phyloP scores from a whole-genome alignment of 106 monocot genomes.

The Vanilla planifolia region DNA sequence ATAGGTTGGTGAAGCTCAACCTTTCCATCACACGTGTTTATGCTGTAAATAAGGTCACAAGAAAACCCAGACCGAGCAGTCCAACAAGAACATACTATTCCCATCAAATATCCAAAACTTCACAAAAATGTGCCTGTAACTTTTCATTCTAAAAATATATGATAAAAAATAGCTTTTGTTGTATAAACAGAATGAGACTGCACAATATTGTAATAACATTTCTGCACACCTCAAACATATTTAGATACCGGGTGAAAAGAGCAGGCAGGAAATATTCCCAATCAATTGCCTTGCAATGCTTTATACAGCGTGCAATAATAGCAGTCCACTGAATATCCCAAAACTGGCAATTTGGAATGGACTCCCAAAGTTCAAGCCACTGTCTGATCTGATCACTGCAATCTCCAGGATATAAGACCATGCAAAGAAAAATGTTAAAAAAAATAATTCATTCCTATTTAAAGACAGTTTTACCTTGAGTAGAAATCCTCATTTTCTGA shows the following conservation, averaged over 20 bases:
- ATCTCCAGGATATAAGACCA: not conserved
- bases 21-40: too few species aligned
- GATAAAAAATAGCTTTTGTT: not conserved
- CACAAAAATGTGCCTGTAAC: not conserved
- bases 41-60: too few species aligned
- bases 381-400: slow-evolving; percentile 72
- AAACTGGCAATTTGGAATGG: slow-evolving; percentile 90
- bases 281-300: slow-evolving; percentile 62
- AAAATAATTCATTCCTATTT: not conserved
- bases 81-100: too few species aligned
- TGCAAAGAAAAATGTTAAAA: not conserved
- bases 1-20: too few species aligned
- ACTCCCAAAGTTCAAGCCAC: slow-evolving; percentile 69
- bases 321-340: slow-evolving; percentile 96
- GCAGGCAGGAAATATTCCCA: slow-evolving; percentile 75
- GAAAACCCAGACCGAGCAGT: too few species aligned
- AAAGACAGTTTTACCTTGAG: slow-evolving; percentile 44
- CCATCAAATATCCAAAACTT: too few species aligned
- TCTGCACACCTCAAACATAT: slow-evolving; percentile 88
- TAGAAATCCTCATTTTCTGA: slow-evolving; percentile 59
- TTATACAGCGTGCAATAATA: slow-evolving; percentile 77
- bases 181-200: not conserved
- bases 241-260: slow-evolving; percentile 71
- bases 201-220: not conserved
- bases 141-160: not conserved